Evolutionary conservation across 1,284 basidiomycete genomes (phyloP), one percentile per base, ranked within the genome.

Genomic region (Ceratobasidium sp.): DNA sequence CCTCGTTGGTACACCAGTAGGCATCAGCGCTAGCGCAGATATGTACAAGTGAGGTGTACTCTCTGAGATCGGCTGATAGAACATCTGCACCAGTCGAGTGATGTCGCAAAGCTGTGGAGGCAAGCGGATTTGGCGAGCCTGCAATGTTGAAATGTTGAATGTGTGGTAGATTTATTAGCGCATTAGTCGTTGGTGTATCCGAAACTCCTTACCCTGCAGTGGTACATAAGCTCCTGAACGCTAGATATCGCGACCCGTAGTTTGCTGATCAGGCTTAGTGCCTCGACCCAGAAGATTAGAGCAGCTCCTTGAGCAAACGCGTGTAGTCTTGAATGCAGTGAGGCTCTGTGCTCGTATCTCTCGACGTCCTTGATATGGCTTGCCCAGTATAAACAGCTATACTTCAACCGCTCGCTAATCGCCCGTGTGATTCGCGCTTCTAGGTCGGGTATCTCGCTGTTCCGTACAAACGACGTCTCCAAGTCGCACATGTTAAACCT

Each of bases 401-500:
- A 67, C 12, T 18, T 21, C 16, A 67, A 18, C 4, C 23, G 36
- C 8, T 23, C 23, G 6, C 46, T 39, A 18, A 67, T 55, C 12
- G 36, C 9, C 4, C 3, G 1, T 2, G 53, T 52, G 9, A 67
- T n/a, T 34, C 64, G 64, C 2, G 16, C n/a, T 5, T 23, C 18
- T 12, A 67, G 21, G 16, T 57, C 50, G 2, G 23, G 16, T n/a
- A 67, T 18, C 8, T 57, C 23, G 10, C 16, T 32, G 52, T 67
- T 55, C 9, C 14, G 36, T n/a, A n/a, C n/a, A n/a, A n/a, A n/a
- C n/a, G n/a, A n/a, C n/a, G n/a, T n/a, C n/a, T 64, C 61, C 32
- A 64, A 32, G 12, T 48, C 61, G n/a, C 61, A 64, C 32, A 64
- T 64, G 39, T 64, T 64, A n/a, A 64, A 64, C 18, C 34, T 50